Conservation (phyloP, 495 filamentous ascomycete genomes). For the Xylaria cubensis region DNA sequence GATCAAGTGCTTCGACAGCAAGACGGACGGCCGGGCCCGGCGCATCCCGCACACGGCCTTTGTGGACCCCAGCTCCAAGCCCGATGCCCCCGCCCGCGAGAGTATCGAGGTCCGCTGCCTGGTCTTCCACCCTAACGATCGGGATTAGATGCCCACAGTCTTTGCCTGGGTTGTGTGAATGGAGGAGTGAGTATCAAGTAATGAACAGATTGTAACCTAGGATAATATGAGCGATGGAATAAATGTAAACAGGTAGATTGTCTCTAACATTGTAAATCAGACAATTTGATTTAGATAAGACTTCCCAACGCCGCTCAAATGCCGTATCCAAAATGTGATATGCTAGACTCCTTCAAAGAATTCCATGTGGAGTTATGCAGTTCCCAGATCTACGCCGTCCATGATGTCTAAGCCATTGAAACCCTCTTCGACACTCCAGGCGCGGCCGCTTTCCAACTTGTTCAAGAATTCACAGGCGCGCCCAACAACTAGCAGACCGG, state of each 20-base stretch:
- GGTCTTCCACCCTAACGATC: slow-evolving; percentile 54
- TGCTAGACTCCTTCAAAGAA: background rate
- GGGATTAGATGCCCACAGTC: slow-evolving; percentile 26
- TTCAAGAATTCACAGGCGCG: slow-evolving; percentile 80
- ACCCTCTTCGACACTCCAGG: slow-evolving; percentile 91
- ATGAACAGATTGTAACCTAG: background rate
- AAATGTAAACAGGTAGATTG: slow-evolving; percentile 17
- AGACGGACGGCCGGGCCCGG: slow-evolving; percentile 63
- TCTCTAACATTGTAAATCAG: slow-evolving; percentile 20
- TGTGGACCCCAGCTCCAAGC: slow-evolving; percentile 57
- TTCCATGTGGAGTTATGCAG: slow-evolving; percentile 8
- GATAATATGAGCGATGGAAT: background rate
- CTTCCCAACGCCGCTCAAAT: background rate
- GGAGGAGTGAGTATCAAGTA: background rate
- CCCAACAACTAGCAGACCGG: slow-evolving; percentile 89
- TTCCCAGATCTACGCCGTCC: slow-evolving; percentile 35
- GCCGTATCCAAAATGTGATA: background rate
- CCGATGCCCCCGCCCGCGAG: slow-evolving; percentile 56
- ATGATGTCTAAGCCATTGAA: slow-evolving; percentile 69
- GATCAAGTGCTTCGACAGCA: slow-evolving; percentile 76
- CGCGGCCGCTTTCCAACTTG: slow-evolving; percentile 55
- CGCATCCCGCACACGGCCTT: slow-evolving; percentile 72
- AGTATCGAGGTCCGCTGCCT: slow-evolving; percentile 69
- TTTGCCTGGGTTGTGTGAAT: background rate
- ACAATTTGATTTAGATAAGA: background rate